A percentile compares a stretch with the other conserved stretches of the same genome.
These are phyloP conservation scores for Prunus armeniaca DNA, from an alignment of 306 rosid genomes.

Conservation along the genomic window DNA sequence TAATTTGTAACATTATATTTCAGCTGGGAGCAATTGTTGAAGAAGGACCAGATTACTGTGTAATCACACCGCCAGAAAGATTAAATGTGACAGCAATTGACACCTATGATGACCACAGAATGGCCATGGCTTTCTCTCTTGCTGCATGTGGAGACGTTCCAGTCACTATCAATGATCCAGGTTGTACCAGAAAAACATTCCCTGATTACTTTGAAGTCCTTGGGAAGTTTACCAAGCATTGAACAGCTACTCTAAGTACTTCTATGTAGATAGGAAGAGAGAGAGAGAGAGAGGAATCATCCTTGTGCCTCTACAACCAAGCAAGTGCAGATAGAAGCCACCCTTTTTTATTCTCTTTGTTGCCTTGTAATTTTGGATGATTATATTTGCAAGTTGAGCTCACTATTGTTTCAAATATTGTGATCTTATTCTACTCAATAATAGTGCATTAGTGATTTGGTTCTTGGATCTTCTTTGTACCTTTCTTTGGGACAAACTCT, in stretches of 20 bases:
- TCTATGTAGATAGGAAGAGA: not conserved
- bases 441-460: not conserved
- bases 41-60: conserved; percentile 96
- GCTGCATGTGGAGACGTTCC: conserved; percentile 95
- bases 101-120: conserved; percentile 97
- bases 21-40: conserved; percentile 98
- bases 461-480: not conserved
- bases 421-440: conserved; percentile 11
- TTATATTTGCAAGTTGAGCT: conserved; percentile 20
- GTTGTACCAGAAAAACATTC: conserved; percentile 96
- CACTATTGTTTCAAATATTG: conserved; percentile 16
- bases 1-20: conserved; percentile 3
- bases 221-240: conserved; percentile 64
- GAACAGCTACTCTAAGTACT: conserved; percentile 21
- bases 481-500: not conserved
- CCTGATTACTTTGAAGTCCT: conserved; percentile 97
- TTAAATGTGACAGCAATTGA: conserved; percentile 70
- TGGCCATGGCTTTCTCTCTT: conserved; percentile 99
- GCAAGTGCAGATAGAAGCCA: conserved; percentile 24
- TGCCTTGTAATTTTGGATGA: conserved; percentile 10
- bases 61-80: conserved; percentile 94
- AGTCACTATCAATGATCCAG: conserved; percentile 95
- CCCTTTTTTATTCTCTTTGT: conserved; percentile 3
- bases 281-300: not conserved
- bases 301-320: conserved; percentile 13